Percentiles rank a stretch among this genome's conserved stretches.
phyloP scores from a whole-genome alignment of 2,329 filamentous ascomycete genomes.

The Fusarium dimerum region DNA sequence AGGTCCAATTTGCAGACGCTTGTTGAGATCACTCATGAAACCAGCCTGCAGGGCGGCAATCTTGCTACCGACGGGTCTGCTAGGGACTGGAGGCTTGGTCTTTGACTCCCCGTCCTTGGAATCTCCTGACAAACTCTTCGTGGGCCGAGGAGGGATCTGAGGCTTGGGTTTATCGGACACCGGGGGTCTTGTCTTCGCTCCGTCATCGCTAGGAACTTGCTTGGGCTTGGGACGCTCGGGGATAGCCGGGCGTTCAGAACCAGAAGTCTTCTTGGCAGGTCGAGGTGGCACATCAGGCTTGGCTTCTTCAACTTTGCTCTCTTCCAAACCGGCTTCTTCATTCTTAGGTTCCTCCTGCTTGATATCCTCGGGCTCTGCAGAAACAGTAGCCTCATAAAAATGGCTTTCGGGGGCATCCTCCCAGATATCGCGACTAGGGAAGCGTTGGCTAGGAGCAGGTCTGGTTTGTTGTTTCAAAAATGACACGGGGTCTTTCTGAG shows the following conservation, averaged over 20 bases:
- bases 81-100: slow-evolving; percentile 79
- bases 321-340: slow-evolving; percentile 5
- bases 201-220: slow-evolving; percentile 39
- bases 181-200: slow-evolving; percentile 39
- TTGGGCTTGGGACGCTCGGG: slow-evolving; percentile 58
- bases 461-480: slow-evolving; percentile 51
- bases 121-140: slow-evolving; percentile 49
- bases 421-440: slow-evolving; percentile 93
- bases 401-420: slow-evolving; percentile 88
- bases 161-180: slow-evolving; percentile 60
- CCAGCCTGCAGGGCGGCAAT: slow-evolving; percentile 88
- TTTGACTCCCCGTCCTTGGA: slow-evolving; percentile 54
- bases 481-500: slow-evolving; percentile 44
- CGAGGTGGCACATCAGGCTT: slow-evolving; percentile 34
- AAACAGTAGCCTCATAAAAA: slow-evolving; percentile 74
- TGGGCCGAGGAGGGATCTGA: slow-evolving; percentile 60
- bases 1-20: slow-evolving; percentile 84
- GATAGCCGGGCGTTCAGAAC: slow-evolving; percentile 45
- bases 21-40: slow-evolving; percentile 92
- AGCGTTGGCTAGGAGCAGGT: slow-evolving; percentile 66
- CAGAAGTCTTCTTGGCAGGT: slow-evolving; percentile 41
- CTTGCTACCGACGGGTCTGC: slow-evolving; percentile 75
- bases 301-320: slow-evolving; percentile 26
- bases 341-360: slow-evolving; percentile 10
- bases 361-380: slow-evolving; percentile 24